Evolutionary conservation across 2,329 filamentous ascomycete species (phyloP).

Genomic region (Harringtonia lauricola): DNA sequence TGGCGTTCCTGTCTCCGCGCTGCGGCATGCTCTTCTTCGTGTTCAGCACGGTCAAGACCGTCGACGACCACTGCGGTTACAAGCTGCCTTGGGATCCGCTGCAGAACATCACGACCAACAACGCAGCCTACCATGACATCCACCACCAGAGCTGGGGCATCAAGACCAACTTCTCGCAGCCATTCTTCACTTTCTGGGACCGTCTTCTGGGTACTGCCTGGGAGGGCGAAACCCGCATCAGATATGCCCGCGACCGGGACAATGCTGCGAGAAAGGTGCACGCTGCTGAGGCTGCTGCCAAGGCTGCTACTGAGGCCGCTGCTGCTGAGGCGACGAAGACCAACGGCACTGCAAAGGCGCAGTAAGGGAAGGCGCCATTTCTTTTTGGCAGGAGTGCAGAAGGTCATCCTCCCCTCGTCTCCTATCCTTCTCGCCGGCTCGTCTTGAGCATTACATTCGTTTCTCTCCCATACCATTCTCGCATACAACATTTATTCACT

Average conservation of each 20-base stretch:
- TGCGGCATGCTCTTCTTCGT: conserved; percentile 87
- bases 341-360: background rate
- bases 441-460: background rate
- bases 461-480: background rate
- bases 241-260: conserved; percentile 29
- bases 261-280: conserved; percentile 26
- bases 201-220: conserved; percentile 71
- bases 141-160: conserved; percentile 99
- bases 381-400: background rate
- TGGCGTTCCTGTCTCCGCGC: conserved; percentile 70
- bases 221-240: conserved; percentile 46
- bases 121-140: conserved; percentile 93
- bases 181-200: conserved; percentile 96
- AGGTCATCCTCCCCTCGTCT: background rate
- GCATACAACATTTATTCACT: no score
- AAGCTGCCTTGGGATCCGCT: conserved; percentile 91
- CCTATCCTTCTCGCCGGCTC: background rate
- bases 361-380: background rate
- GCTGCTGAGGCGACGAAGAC: background rate
- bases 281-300: background rate
- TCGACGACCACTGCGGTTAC: conserved; percentile 96
- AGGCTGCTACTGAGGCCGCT: background rate
- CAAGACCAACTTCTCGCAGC: conserved; percentile 87
- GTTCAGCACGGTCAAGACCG: conserved; percentile 84
- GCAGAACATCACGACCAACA: conserved; percentile 86